Base-by-base conservation (phyloP, 768 basidiomycete species). In the Mycena maculata region DNA sequence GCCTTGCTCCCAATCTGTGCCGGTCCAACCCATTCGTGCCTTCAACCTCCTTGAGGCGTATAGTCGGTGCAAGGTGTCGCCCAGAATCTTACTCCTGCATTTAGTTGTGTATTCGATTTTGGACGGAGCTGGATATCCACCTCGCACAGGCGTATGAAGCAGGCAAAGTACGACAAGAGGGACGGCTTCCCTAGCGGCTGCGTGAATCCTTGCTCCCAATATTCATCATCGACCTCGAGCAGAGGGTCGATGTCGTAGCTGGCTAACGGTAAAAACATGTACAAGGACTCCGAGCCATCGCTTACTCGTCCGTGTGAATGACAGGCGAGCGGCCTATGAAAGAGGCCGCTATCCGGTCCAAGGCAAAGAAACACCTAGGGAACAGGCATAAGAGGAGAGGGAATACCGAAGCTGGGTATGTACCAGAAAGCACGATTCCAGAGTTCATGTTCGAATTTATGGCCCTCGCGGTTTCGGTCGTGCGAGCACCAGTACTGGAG, bases 401-500 rank as follows among this genome's bases (percentile, higher is more conserved):
- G 16, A 28, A 33, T 22, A 6, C 27, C 7, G 16, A 22, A 10
- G 42, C 13, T n/a, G n/a, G n/a, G n/a, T 22, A 42, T 42, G 23
- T 67, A 81, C 81, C 82, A 83, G 68, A 82, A 83, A 10, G 79
- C 78, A 10, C 82, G 80, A 63, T 83, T 84, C 80, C 85, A 87
- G 28, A 86, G 76, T 71, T 89, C 87, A 45, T 84, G 78, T 60
- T 89, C 85, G 4, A 72, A 72, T 60, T 57, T 65, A 10, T 47
- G 11, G 36, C 42, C 65, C 58, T 79, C 78, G 44, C 75, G 72
- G 64, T 76, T 80, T 22, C 75, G 76, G 16, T 83, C 76, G 63
- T 88, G 87, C 9, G 83, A 84, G 31, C 88, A 81, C 36, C 87
- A 80, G 60, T 88, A 87, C 72, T 88, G 83, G 7, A 84, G 80